Percentiles rank a stretch among this genome's conserved stretches.
Evolutionary conservation across 129 eudicot species (phyloP).

Genomic region (Calendula officinalis): DNA sequence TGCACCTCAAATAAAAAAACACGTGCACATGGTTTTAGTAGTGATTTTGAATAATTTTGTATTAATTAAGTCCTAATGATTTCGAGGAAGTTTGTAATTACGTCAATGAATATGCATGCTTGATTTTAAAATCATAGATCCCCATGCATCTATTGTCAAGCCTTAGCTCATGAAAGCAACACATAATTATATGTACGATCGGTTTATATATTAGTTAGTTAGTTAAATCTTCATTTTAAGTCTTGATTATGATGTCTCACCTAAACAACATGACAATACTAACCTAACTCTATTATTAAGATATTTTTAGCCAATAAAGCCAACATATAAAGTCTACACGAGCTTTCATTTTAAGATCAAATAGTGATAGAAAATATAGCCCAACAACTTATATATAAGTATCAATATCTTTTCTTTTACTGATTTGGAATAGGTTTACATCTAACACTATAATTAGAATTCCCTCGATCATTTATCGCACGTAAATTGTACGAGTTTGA

Average conservation of each 20-base stretch:
- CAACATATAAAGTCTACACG: too few relatives aligned
- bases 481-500: too few relatives aligned
- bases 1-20: slow-evolving; percentile 18
- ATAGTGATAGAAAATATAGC: too few relatives aligned
- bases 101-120: slow-evolving; percentile 26
- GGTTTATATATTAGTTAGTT: too few relatives aligned
- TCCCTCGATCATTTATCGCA: too few relatives aligned
- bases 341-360: too few relatives aligned
- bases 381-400: too few relatives aligned
- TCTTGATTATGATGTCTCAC: slow-evolving; percentile 21
- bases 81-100: slow-evolving; percentile 16
- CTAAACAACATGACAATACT: background rate
- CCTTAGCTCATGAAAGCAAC: slow-evolving; percentile 13
- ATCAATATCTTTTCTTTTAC: too few relatives aligned
- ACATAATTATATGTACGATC: background rate
- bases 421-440: too few relatives aligned
- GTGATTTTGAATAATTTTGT: slow-evolving; percentile 1
- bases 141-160: slow-evolving; percentile 24
- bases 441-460: too few relatives aligned
- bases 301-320: too few relatives aligned
- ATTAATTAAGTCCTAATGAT: slow-evolving; percentile 6
- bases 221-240: slow-evolving; percentile 2
- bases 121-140: slow-evolving; percentile 19
- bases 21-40: background rate
- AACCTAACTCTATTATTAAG: background rate